phyloP scores from a whole-genome alignment of 768 basidiomycete genomes.

The Suillus weaverae region DNA sequence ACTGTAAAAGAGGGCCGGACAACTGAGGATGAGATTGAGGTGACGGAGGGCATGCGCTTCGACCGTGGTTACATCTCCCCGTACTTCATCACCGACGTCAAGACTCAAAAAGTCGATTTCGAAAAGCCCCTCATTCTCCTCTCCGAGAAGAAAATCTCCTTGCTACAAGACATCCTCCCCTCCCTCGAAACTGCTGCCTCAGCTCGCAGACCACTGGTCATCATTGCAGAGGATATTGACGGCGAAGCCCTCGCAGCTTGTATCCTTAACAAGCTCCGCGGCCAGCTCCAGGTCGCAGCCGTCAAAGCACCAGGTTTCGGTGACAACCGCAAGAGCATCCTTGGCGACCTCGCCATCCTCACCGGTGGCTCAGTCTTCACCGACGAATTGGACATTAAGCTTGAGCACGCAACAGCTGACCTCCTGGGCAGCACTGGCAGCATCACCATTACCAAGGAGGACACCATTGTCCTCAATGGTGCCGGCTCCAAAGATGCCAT shows the following conservation, averaged over 20 bases:
- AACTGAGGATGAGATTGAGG: slow-evolving; percentile 98
- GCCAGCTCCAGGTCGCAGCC: slow-evolving; percentile 90
- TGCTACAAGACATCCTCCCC: slow-evolving; percentile 93
- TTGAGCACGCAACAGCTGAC: slow-evolving; percentile 86
- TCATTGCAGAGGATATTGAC: slow-evolving; percentile 97
- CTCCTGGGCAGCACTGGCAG: slow-evolving; percentile 89
- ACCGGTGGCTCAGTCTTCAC: slow-evolving; percentile 98
- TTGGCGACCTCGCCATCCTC: slow-evolving; percentile 95
- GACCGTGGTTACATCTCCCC: slow-evolving; percentile 98
- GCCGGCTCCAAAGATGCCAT: slow-evolving; percentile 89
- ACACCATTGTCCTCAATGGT: slow-evolving; percentile 95
- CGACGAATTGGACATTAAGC: slow-evolving; percentile 94
- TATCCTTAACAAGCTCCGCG: slow-evolving; percentile 98
- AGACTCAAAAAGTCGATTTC: slow-evolving; percentile 92
- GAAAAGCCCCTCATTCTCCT: slow-evolving; percentile 95
- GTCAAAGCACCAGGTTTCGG: slow-evolving; percentile 99
- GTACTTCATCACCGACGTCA: slow-evolving; percentile 98
- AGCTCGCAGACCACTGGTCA: slow-evolving; percentile 85
- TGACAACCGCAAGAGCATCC: slow-evolving; percentile 98
- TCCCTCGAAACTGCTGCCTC: slow-evolving; percentile 81
- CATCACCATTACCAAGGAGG: slow-evolving; percentile 96
- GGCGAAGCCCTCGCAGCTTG: slow-evolving; percentile 97
- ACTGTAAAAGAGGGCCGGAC: slow-evolving; percentile 99
- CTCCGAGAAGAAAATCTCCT: slow-evolving; percentile 97
- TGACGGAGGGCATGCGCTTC: slow-evolving; percentile 99